Evolutionary conservation across 2,329 filamentous ascomycete genomes (phyloP), one percentile per base, ranked within the genome.

Genomic region (Phialemoniopsis sp.): DNA sequence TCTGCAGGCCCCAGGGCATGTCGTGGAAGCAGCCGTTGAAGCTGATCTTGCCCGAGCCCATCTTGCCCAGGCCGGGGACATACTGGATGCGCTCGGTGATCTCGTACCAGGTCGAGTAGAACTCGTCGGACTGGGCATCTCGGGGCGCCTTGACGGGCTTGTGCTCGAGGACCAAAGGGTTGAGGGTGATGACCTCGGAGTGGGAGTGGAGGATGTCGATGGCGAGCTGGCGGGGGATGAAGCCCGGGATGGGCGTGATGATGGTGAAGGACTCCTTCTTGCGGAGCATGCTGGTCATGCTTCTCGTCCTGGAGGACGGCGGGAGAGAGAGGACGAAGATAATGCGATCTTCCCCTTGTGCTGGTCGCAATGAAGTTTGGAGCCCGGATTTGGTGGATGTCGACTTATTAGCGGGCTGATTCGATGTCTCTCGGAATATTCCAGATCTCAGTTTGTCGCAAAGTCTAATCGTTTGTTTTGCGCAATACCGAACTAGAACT

Each of bases 1-100:
- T 84, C 62, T 87, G 82, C 43, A 87, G 63, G 4, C 82, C 82
- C 76, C 80, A 85, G 3, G 82, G 79, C 68, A 85, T 78, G 57
- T 86, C 74, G 54, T 87, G 82, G 56, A 87, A 87, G 54, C 81
- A 84, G 43, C 79, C 82, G 44, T 79, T 83, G 64, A 87, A 87
- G 34, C 68, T 72, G 59, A 87, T 82, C 53, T 78, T 76, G 54
- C 79, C 74, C 4, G 78, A 77, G 17, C 80, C 80, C 43, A 82
- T 68, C 60, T 69, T 78, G 48, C 82, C 82, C 40, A 85, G 63
- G 28, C 82, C 82, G 1, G 82, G 82, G 6, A 85, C 63, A 49
- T 80, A 78, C 55, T 85, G 81, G 43, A 87, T 81, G 51, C 80
- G 74, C 67, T 87, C 74, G 41, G 66, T 74, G 53, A 87, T 85